Base-by-base conservation (phyloP, 345 rosid genomes). In the Syzygium jambos region DNA sequence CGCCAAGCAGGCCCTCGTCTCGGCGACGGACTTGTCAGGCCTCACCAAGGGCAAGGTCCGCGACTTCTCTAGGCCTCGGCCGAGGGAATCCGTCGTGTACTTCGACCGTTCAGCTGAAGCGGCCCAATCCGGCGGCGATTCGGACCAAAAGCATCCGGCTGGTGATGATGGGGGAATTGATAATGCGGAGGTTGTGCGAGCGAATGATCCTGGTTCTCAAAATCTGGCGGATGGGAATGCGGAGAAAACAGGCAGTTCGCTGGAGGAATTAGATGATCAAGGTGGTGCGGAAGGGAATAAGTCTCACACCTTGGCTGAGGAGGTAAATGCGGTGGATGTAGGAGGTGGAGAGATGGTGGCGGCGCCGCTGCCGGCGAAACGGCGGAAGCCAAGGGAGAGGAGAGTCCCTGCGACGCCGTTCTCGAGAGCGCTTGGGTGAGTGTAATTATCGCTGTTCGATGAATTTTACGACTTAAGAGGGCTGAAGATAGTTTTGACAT, bases 361-460 rank as follows among this genome's bases (percentile, higher is more conserved):
- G 80, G 51, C 90, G 52, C 34, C 65, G 30, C 89, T 29, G 78
- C 85, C 88, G 61, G 85, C 85, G 89, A 93, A 94, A 93, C 94
- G 96, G 92, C 91, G 99, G 88, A 95, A 87, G 90, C 98, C 93
- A 7, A 95, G 99, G 94, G 99, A 95, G 88, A 88, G 96, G 91
- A 95, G 93, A 88, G 98, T 95, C 91, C 99, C 99, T 63, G 91
- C 98, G 52, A 98, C 99, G 7, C 98, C 99, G 5, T 92, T 98
- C 85, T 89, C 98, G 19, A 93, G 99, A 92, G 98, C 98, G 53
- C 86, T 95, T 86, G 99, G 99, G 99, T 96, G 88, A 92, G 91
- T 51, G 51, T 38, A 11, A 23, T 73, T 73, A 34, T 73, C 2
- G 82, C 49, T 8, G 3, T 38, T 38, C 27, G 5, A 73, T 73